Percentiles rank a stretch among this genome's conserved stretches.
These are phyloP conservation scores for Fallopia convolvulus DNA, from an alignment of 148 eudicot species.

Conservation along the genomic window DNA sequence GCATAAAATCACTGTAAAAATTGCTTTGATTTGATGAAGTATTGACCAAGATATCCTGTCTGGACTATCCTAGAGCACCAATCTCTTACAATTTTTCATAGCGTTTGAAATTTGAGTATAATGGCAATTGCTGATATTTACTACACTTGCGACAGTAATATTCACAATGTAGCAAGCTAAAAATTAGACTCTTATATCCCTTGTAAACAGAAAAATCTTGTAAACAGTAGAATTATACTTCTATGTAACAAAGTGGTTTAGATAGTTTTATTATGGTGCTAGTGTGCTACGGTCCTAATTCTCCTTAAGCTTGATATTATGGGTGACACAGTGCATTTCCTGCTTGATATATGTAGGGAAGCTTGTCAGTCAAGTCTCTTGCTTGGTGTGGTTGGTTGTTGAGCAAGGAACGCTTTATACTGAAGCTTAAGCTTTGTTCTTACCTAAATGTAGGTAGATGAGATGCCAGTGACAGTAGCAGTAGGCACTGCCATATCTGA, in stretches of 20 bases:
- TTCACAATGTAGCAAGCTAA: not conserved
- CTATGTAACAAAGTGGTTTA: not conserved
- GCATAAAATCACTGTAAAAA: not conserved
- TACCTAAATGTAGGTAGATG: slow-evolving; percentile 37
- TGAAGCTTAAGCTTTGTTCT: not conserved
- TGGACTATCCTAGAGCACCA: not conserved
- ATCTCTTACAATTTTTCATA: not conserved
- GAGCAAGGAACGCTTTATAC: not conserved
- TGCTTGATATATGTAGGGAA: not conserved
- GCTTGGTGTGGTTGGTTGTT: not conserved
- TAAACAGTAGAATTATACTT: not conserved
- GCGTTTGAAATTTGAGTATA: not conserved
- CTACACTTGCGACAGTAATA: too few species aligned
- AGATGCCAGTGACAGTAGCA: slow-evolving; percentile 66
- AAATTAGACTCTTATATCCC: not conserved
- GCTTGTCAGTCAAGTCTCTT: not conserved
- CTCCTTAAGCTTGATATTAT: not conserved
- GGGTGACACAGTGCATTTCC: not conserved
- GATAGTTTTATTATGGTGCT: not conserved
- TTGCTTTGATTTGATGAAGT: not conserved
- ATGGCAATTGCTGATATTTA: not conserved
- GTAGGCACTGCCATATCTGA: slow-evolving; percentile 50
- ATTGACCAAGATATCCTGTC: not conserved
- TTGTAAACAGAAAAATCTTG: not conserved
- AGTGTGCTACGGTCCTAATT: not conserved